A percentile compares a stretch with the other conserved stretches of the same genome.
Evolutionary conservation across 1,139 yeast genomes (phyloP).

Genomic region (Oligophagozyma castellii): DNA sequence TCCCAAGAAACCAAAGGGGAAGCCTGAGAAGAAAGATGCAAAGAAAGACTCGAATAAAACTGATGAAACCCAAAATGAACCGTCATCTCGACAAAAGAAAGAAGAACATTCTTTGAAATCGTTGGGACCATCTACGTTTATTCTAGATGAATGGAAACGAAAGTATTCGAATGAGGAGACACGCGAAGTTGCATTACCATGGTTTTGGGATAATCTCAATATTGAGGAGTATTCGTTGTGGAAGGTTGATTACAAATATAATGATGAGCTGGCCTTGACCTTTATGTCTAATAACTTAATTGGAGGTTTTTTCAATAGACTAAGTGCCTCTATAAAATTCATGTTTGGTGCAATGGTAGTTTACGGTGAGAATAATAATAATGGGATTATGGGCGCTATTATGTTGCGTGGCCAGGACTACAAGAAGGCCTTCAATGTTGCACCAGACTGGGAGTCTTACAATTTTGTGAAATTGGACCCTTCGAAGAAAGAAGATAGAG

Average conservation of each 20-base stretch:
- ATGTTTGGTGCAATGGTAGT: constrained; percentile 89
- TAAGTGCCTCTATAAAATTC: constrained; percentile 82
- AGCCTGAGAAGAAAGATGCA: constrained; percentile 23
- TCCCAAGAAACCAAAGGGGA: constrained; percentile 61
- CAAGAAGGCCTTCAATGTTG: constrained; percentile 90
- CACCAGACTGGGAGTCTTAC: constrained; percentile 98
- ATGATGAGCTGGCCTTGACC: constrained; percentile 91
- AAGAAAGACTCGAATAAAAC: constrained; percentile 24
- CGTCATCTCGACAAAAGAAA: constrained; percentile 41
- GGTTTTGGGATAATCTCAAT: constrained; percentile 96
- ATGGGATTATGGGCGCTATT: constrained; percentile 94
- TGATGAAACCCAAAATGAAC: constrained; percentile 27
- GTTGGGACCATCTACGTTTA: constrained; percentile 58
- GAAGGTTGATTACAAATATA: constrained; percentile 94
- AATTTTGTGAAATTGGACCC: constrained; percentile 54
- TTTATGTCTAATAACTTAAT: constrained; percentile 98
- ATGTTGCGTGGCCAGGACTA: constrained; percentile 89
- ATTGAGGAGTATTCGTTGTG: constrained; percentile 89
- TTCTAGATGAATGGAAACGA: constrained; percentile 94
- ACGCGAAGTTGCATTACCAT: constrained; percentile 86
- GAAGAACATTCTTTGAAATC: constrained; percentile 86
- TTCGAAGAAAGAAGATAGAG: constrained; percentile 53
- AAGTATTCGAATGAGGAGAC: constrained; percentile 95
- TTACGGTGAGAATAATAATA: constrained; percentile 96
- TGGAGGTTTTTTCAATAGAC: constrained; percentile 98